These are phyloP conservation scores for Saccharomycodes ludwigii DNA, from an alignment of 805 yeast species.

Conservation along the genomic window DNA sequence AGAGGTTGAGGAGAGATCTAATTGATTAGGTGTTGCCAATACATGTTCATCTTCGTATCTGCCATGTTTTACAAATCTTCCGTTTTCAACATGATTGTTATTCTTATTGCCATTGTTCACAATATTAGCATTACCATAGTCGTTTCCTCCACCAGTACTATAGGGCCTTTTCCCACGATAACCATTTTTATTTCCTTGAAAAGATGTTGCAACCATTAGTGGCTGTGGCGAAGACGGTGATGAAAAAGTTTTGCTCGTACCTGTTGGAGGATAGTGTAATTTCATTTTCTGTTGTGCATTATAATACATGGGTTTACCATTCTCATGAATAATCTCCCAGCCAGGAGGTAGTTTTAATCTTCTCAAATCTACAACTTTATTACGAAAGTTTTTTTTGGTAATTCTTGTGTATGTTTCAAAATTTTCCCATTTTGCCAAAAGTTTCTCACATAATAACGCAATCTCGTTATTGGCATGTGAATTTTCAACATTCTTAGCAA, in stretches of 20 bases:
- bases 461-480: conserved; percentile 21
- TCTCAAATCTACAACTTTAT: conserved; percentile 19
- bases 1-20: no score
- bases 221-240: conserved; percentile 5
- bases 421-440: conserved; percentile 58
- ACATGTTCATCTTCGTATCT: no score
- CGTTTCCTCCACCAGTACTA: conserved; percentile 1
- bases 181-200: no score
- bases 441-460: conserved; percentile 20
- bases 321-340: conserved; percentile 24
- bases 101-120: no score
- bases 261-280: conserved; percentile 20
- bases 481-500: conserved; percentile 33
- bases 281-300: conserved; percentile 20
- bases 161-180: not conserved
- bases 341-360: conserved; percentile 23
- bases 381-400: conserved; percentile 38
- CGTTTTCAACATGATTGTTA: no score
- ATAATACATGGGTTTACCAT: conserved; percentile 23
- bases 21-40: no score
- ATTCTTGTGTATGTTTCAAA: conserved; percentile 78
- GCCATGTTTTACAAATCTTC: no score
- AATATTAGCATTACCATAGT: conserved; percentile 1
- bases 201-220: no score
- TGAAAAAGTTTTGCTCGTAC: conserved; percentile 7